A percentile compares a stretch with the other conserved stretches of the same genome.
phyloP scores from a whole-genome alignment of 2,329 filamentous ascomycete genomes.

The Trichophyton schoenleinii region DNA sequence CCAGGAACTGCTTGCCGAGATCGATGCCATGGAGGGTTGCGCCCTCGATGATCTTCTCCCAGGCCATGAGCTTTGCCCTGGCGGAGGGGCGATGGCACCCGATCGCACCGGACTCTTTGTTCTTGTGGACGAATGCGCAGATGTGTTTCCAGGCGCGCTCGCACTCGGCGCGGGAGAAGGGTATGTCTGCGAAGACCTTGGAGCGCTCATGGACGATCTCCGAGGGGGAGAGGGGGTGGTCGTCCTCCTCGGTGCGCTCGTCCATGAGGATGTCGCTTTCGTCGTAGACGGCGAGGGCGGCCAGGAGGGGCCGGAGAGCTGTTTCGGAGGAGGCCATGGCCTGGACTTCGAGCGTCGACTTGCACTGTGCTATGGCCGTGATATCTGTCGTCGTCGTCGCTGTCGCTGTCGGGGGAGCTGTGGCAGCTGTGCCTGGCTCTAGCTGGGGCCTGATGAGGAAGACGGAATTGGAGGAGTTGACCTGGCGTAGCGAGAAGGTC shows the following conservation, averaged over 20 bases:
- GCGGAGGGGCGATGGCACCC: conserved; percentile 37
- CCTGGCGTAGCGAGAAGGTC: conserved; percentile 50
- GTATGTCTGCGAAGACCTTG: conserved; percentile 38
- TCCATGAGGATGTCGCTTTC: neutral
- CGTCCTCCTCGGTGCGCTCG: conserved; percentile 1
- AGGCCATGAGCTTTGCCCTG: conserved; percentile 36
- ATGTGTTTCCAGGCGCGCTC: conserved; percentile 39
- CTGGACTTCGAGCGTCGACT: conserved; percentile 36
- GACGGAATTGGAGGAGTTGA: conserved; percentile 53
- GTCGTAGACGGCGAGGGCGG: neutral
- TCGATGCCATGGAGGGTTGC: conserved; percentile 30
- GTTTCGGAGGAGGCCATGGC: neutral
- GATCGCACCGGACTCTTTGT: conserved; percentile 3
- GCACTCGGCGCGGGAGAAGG: conserved; percentile 42
- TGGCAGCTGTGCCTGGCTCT: no score
- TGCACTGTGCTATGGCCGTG: conserved; percentile 34
- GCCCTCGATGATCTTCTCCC: conserved; percentile 33
- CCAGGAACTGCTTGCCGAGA: conserved; percentile 31
- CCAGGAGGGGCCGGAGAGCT: neutral
- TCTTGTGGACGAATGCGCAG: conserved; percentile 40
- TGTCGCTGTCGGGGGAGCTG: no score
- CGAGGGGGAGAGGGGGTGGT: conserved; percentile 8
- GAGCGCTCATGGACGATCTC: neutral
- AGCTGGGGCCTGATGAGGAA: conserved; percentile 38
- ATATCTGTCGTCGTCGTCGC: conserved; percentile 18